Conservation (phyloP, 1,139 yeast species). For the Meyerozyma sp. region DNA sequence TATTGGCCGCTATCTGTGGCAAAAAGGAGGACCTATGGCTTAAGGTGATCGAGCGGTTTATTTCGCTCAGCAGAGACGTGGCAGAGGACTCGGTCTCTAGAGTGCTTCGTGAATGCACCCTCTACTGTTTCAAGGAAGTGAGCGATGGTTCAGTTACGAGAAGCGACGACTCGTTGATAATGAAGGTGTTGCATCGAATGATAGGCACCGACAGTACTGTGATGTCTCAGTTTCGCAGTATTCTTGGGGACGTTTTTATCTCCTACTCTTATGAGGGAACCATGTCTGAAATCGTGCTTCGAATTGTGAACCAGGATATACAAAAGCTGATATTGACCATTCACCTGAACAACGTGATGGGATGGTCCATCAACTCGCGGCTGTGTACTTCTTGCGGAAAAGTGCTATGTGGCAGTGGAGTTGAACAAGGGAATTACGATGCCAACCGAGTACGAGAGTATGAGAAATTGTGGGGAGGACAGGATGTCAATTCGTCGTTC, state of each 20-base stretch:
- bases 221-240: slow-evolving; percentile 32
- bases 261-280: slow-evolving; percentile 63
- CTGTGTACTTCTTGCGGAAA: slow-evolving; percentile 72
- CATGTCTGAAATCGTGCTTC: slow-evolving; percentile 48
- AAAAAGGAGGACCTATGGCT: slow-evolving; percentile 38
- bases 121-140: slow-evolving; percentile 46
- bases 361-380: slow-evolving; percentile 55
- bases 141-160: slow-evolving; percentile 22
- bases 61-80: slow-evolving; percentile 19
- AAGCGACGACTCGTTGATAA: slow-evolving; percentile 1
- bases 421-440: slow-evolving; percentile 33
- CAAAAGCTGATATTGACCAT: slow-evolving; percentile 38
- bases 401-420: slow-evolving; percentile 56
- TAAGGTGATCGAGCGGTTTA: slow-evolving; percentile 23
- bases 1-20: slow-evolving; percentile 14
- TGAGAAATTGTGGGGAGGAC: not conserved
- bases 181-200: slow-evolving; percentile 7
- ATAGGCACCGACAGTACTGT: slow-evolving; percentile 5
- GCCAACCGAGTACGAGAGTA: slow-evolving; percentile 18
- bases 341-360: slow-evolving; percentile 37
- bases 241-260: slow-evolving; percentile 57
- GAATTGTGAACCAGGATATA: slow-evolving; percentile 51
- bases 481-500: not conserved
- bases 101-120: slow-evolving; percentile 28
- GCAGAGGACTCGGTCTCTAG: not conserved